These are phyloP conservation scores for Cystobasidium tubakii DNA, from an alignment of 768 basidiomycete species.

Conservation along the genomic window DNA sequence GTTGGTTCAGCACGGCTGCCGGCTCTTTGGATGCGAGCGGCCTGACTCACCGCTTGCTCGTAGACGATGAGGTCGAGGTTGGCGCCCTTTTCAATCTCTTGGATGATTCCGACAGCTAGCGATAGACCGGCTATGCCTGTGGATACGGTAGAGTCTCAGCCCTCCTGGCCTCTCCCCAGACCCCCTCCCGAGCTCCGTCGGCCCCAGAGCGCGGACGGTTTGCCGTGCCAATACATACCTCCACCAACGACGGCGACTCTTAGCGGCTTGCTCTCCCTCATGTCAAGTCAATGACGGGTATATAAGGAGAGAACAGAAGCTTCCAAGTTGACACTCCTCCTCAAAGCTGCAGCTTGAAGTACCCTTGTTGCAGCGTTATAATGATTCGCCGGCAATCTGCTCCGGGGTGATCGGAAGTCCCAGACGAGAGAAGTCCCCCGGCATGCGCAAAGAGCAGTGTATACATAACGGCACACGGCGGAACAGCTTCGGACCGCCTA, in stretches of 20 bases:
- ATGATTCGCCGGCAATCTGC: too few species aligned
- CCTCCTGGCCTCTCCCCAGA: background rate
- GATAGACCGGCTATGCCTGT: slow-evolving; percentile 28
- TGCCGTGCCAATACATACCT: slow-evolving; percentile 1
- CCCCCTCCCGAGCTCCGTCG: background rate
- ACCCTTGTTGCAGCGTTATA: too few species aligned
- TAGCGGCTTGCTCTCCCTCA: slow-evolving; percentile 5
- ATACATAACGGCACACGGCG: too few species aligned
- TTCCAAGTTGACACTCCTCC: too few species aligned
- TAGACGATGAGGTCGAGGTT: slow-evolving; percentile 23
- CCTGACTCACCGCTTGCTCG: slow-evolving; percentile 25
- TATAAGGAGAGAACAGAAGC: too few species aligned
- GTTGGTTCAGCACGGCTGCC: too few species aligned
- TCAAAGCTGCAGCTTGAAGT: too few species aligned
- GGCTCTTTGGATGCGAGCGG: background rate
- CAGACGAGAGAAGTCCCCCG: too few species aligned
- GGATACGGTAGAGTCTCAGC: background rate
- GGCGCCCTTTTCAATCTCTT: slow-evolving; percentile 26
- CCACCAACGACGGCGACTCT: slow-evolving; percentile 26
- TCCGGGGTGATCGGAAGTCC: too few species aligned
- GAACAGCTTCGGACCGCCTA: too few species aligned
- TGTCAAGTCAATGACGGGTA: background rate
- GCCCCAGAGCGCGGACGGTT: too few species aligned
- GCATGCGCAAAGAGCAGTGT: too few species aligned
- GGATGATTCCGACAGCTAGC: slow-evolving; percentile 24